Evolutionary conservation across 345 rosid genomes (phyloP), one percentile per base, ranked within the genome.

Genomic region (Sonneratia caseolaris): DNA sequence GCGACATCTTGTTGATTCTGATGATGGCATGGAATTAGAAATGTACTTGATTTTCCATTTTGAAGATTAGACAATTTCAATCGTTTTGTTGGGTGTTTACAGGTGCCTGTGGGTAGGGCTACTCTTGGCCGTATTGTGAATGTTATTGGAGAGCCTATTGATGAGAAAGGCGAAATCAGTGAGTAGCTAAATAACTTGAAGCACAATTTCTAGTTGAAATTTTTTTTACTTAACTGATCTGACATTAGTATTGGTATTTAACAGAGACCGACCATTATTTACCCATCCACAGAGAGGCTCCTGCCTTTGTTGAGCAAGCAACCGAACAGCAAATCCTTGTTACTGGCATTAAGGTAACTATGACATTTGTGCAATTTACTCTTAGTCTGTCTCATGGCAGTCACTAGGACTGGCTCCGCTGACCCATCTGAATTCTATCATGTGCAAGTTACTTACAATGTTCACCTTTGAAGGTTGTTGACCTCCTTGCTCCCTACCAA

Each of bases 51-150:
- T 22, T 56, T 56, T 1, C 32, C 32, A 27, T 27, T 27, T 27
- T 27, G 32, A 27, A 27, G 32, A 27, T 27, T 27, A 27, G 32
- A 27, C 32, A 27, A 27, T 27, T 27, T 42, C 45, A 42, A 9
- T 42, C 7, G 45, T 42, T 42, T 42, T 61, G 24, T 18, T 21
- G 45, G 27, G 2, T 24, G 27, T 43, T 40, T 66, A 67, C 59
- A 94, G 98, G 94, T 94, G 1, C 99, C 99, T 75, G 99, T 95
- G 0, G 99, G 98, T 36, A 89, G 97, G 68, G 92, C 94, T 45
- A 95, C 99, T 1, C 97, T 95, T 77, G 99, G 99, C n/a, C 98
- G 99, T 71, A 95, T 95, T 76, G 89, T 95, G 51, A 95, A 95
- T 81, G 99, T 95, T 72, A 90, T 95, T 74, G 98, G 99, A 79